phyloP scores from a whole-genome alignment of 75 land plant genomes.

The Cunninghamia lanceolata region DNA sequence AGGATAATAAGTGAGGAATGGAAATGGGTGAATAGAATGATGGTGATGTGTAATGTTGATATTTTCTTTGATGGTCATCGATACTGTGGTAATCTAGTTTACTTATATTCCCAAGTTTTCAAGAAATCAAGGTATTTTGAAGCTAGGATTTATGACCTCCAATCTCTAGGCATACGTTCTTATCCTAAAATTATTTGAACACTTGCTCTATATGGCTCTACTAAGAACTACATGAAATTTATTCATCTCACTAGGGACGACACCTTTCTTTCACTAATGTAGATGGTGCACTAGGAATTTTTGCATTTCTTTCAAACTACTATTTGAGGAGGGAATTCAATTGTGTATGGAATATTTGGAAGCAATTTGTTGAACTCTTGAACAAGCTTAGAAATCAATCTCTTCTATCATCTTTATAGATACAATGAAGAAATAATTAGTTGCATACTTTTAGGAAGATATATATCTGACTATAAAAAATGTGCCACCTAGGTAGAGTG shows the following conservation, averaged over 20 bases:
- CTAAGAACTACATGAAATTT: slow-evolving; percentile 17
- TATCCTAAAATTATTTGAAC: neutral
- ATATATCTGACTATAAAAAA: too few relatives aligned
- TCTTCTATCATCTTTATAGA: slow-evolving; percentile 6
- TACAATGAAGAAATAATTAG: neutral
- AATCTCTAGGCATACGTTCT: slow-evolving; percentile 9
- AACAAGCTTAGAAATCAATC: neutral
- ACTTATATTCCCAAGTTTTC: neutral
- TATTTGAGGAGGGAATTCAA: slow-evolving; percentile 1
- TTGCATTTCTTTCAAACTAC: slow-evolving; percentile 1
- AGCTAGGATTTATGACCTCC: slow-evolving; percentile 24
- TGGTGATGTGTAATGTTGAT: neutral
- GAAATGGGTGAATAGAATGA: neutral
- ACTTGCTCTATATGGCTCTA: slow-evolving; percentile 13
- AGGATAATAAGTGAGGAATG: too few relatives aligned
- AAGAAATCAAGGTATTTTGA: slow-evolving; percentile 29
- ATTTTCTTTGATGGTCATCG: neutral
- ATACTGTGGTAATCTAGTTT: neutral
- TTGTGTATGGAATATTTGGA: slow-evolving; percentile 10
- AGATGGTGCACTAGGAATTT: slow-evolving; percentile 3
- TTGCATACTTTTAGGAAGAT: too few relatives aligned
- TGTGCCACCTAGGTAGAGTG: too few relatives aligned
- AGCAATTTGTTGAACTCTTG: slow-evolving; percentile 9
- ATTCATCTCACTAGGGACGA: slow-evolving; percentile 12
- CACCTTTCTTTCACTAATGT: neutral